Evolutionary conservation across 2,329 filamentous ascomycete species (phyloP).

Genomic region (Aspergillus puulaauensis): DNA sequence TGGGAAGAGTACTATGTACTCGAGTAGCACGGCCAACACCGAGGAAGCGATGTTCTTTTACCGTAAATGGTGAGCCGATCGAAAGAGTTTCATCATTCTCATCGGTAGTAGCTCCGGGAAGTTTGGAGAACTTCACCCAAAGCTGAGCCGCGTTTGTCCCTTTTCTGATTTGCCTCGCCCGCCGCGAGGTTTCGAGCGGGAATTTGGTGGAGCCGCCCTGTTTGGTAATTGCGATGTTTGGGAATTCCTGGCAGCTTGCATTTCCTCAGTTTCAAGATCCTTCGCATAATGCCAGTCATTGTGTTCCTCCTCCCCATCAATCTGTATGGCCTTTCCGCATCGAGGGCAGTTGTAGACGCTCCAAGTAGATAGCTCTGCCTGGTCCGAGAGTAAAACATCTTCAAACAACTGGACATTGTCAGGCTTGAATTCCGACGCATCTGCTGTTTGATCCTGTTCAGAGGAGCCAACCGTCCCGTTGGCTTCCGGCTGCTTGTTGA

Average conservation of each 20-base stretch:
- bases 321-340: conserved; percentile 63
- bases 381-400: neutral
- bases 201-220: conserved; percentile 16
- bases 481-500: conserved; percentile 42
- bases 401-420: neutral
- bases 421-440: neutral
- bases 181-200: conserved; percentile 26
- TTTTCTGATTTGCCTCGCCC: conserved; percentile 33
- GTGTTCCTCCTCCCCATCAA: conserved; percentile 68
- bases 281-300: conserved; percentile 94
- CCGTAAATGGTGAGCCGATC: neutral
- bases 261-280: conserved; percentile 71
- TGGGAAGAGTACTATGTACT: neutral
- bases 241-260: conserved; percentile 29
- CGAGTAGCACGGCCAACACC: neutral
- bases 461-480: conserved; percentile 10
- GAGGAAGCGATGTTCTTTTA: neutral
- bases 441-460: neutral
- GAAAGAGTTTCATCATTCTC: neutral
- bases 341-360: conserved; percentile 57
- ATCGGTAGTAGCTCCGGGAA: neutral
- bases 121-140: conserved; percentile 24
- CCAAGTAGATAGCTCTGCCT: neutral
- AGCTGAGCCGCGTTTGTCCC: conserved; percentile 37
- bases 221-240: conserved; percentile 14